Evolutionary conservation across 2,329 filamentous ascomycete species (phyloP), one percentile per base, ranked within the genome.

Genomic region (Thelonectria discophora): DNA sequence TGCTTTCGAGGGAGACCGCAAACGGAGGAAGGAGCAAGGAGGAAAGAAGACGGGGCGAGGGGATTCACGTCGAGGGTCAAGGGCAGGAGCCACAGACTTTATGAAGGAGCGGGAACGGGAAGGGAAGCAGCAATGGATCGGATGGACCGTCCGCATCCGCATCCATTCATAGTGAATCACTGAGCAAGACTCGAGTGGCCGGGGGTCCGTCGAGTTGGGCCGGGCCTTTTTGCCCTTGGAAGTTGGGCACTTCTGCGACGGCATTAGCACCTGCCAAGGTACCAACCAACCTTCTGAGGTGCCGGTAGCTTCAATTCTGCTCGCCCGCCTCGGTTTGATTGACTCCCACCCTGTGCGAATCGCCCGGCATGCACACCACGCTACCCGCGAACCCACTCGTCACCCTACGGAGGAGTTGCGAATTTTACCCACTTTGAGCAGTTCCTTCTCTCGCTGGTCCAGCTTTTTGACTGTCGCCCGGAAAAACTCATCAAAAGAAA

Each of bases 251-350:
- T 47, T 47, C 13, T 47, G 45, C 34, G 15, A 37, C 34, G 15
- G 34, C 15, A 37, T 37, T 37, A 13, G 21, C 48, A 40, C 37
- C 45, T 24, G 6, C 21, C 21, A 24, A 24, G 21, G 6, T 24
- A 46, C 43, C 43, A 5, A 6, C 39, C 39, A 42, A 42, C 39
- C n/a, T 43, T 43, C 40, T 43, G 21, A 24, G 21, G 21, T 24
- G 6, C 21, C 21, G 6, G 40, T 18, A 43, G 40, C 40, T 43
- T 43, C 18, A 17, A 10, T 43, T 43, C 13, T 40, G 40, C 40
- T 32, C 47, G n/a, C 53, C 37, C 32, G 59, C 67, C 69, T 71
- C 66, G 69, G 67, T 71, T 71, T 71, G 64, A 71, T 71, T 69
- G 68, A 60, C 66, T 65, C 62, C 66, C 53, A 69, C 20, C 17